Base-by-base conservation (phyloP, 148 eudicot species). In the Silene conica region DNA sequence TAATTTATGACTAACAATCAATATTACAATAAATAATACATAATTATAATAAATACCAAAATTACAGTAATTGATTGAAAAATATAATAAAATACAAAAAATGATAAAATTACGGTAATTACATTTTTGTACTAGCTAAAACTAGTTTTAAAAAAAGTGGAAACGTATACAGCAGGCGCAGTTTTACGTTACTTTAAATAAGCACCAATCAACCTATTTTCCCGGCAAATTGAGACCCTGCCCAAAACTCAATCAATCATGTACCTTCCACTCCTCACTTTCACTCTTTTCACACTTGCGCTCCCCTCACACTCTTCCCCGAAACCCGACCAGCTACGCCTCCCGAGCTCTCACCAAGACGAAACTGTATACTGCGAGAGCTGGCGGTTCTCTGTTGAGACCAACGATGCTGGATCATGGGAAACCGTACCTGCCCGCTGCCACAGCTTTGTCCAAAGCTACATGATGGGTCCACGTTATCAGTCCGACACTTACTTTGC, bases 311-410 rank as follows among this genome's bases (percentile, higher is more conserved):
- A 65, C 34, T 69, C 83, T 21, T 21, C 26, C 74, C 79, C 34
- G 58, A 18, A 65, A 50, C 21, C 38, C 20, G 18, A 43, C 56
- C 70, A 34, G 56, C 50, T 45, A 5, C 69, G 66, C 64, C 57
- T 52, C 28, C 56, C 72, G 66, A 25, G 43, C 69, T 46, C 59
- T 28, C 76, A 38, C 6, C 61, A 72, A 14, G 56, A 60, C 67
- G 78, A 85, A 62, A 48, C 65, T 3, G 22, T 76, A 71, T 86
- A 72, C 82, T 93, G 97, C 77, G 89, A 84, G 57, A 88, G 91
- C 82, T 93, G 98, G 98, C 74, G 86, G 68, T 90, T 82, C 73
- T 69, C 92, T 4, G 86, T 89, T 20, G 98, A 93, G 79, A 87
- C 94, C 1, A 88, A 89, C 46, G 85, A 85, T 61, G 92, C 86